These are phyloP conservation scores for Ehretia macrophylla DNA, from an alignment of 257 asterid species.

Conservation along the genomic window DNA sequence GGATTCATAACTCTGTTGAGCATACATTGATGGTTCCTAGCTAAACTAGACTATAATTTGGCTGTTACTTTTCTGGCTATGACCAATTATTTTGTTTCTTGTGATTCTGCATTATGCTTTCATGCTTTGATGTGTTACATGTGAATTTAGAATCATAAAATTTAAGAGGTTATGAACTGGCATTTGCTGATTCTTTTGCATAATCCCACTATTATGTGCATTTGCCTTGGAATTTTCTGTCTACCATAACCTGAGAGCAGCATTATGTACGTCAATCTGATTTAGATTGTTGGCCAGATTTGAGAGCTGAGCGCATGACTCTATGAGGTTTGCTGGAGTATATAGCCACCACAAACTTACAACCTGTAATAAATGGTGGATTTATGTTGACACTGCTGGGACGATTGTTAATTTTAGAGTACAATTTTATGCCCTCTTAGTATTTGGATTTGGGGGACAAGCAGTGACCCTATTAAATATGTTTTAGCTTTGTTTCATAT, in stretches of 20 bases:
- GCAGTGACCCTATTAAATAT: background rate
- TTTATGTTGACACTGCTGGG: background rate
- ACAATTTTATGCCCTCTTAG: background rate
- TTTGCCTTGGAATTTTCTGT: too few species aligned
- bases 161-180: too few species aligned
- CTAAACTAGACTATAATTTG: background rate
- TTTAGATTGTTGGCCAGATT: background rate
- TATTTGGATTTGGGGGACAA: background rate
- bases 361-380: background rate
- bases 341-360: background rate
- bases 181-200: too few species aligned
- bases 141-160: too few species aligned
- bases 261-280: background rate
- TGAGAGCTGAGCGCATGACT: background rate
- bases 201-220: too few species aligned
- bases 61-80: background rate
- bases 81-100: background rate
- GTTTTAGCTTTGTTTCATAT: background rate
- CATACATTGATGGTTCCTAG: background rate
- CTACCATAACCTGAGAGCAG: too few species aligned
- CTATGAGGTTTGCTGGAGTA: background rate
- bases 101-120: too few species aligned
- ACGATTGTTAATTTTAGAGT: background rate
- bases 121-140: too few species aligned
- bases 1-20: background rate